Percentiles rank a stretch among this genome's conserved stretches.
These are phyloP conservation scores for Vigna unguiculata DNA, from an alignment of 306 rosid genomes.

Conservation along the genomic window DNA sequence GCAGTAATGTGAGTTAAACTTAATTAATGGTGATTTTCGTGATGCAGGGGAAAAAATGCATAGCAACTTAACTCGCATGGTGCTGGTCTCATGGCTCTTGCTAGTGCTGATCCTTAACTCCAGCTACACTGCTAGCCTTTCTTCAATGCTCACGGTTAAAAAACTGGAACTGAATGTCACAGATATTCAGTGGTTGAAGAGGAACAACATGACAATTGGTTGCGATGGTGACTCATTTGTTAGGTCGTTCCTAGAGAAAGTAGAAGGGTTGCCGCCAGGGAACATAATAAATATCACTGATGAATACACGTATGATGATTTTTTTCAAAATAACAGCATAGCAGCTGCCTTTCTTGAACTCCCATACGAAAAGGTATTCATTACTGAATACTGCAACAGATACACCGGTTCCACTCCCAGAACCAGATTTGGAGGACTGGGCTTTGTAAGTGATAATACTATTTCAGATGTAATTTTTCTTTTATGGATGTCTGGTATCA, in stretches of 20 bases:
- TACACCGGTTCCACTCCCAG: conserved; percentile 49
- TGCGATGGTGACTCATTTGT: conserved; percentile 65
- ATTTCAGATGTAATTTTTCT: no score
- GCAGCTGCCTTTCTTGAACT: conserved; percentile 77
- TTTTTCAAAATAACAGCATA: conserved; percentile 48
- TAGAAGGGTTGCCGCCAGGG: conserved; percentile 41
- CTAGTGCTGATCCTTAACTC: conserved; percentile 62
- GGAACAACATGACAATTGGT: conserved; percentile 55
- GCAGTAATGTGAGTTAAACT: background rate
- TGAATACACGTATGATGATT: conserved; percentile 42
- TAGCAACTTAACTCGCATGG: conserved; percentile 57
- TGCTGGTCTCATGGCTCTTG: conserved; percentile 64
- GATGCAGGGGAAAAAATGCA: conserved; percentile 58
- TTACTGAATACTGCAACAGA: conserved; percentile 51
- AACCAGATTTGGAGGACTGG: conserved; percentile 72
- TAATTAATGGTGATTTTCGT: background rate
- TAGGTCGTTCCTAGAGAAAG: conserved; percentile 48
- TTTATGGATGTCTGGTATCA: background rate
- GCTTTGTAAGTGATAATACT: conserved; percentile 62
- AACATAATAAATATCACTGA: conserved; percentile 38
- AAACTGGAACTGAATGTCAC: conserved; percentile 46
- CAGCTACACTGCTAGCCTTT: conserved; percentile 77
- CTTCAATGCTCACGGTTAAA: conserved; percentile 71
- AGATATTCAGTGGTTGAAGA: conserved; percentile 55
- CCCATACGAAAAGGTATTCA: conserved; percentile 63